Percentiles rank a stretch among this genome's conserved stretches.
phyloP scores from a whole-genome alignment of 2,329 filamentous ascomycete species.

The Cercospora zeae-maydis region DNA sequence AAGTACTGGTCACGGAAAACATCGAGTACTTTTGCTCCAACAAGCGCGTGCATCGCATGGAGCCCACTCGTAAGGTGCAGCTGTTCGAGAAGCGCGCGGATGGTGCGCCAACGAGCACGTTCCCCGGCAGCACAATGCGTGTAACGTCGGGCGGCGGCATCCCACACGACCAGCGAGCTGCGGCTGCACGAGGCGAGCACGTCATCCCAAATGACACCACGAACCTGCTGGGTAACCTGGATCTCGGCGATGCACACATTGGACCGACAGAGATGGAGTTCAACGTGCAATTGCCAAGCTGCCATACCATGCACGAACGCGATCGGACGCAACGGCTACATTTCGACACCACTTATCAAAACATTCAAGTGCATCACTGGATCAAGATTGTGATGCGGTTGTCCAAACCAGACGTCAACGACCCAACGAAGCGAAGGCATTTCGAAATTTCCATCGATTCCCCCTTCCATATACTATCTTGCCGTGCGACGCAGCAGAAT shows the following conservation, averaged over 20 bases:
- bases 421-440: constrained; percentile 75
- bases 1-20: constrained; percentile 85
- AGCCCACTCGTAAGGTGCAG: constrained; percentile 77
- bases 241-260: constrained; percentile 67
- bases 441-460: constrained; percentile 97
- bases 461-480: constrained; percentile 88
- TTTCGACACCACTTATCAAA: constrained; percentile 89
- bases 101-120: constrained; percentile 67
- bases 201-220: constrained; percentile 53
- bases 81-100: constrained; percentile 87
- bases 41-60: constrained; percentile 78
- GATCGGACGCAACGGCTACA: constrained; percentile 66
- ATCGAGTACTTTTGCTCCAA: constrained; percentile 88
- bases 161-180: constrained; percentile 57
- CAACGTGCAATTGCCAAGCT: constrained; percentile 86
- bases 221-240: constrained; percentile 78
- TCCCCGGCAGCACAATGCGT: constrained; percentile 69
- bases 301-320: constrained; percentile 73
- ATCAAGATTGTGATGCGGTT: constrained; percentile 97
- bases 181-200: constrained; percentile 55
- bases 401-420: constrained; percentile 74
- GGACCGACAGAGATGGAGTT: constrained; percentile 93
- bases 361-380: constrained; percentile 93
- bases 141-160: constrained; percentile 79
- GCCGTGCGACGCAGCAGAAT: constrained; percentile 87